Percentiles rank a stretch among this genome's conserved stretches.
phyloP scores from a whole-genome alignment of 495 filamentous ascomycete species.

The Echria macrotheca region DNA sequence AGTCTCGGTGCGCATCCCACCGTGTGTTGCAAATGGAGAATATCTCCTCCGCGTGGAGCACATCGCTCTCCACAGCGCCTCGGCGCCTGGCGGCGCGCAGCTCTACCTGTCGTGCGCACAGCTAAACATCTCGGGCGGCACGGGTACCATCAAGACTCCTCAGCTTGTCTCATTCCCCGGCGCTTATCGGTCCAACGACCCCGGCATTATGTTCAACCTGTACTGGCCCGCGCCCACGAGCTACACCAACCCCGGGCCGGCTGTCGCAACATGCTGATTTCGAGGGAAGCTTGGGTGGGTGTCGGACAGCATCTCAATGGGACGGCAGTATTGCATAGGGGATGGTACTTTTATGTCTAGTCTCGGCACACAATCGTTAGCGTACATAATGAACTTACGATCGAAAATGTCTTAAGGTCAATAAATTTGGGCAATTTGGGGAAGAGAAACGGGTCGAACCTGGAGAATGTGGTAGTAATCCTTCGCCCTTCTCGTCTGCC shows the following conservation, averaged over 20 bases:
- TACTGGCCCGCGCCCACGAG: constrained; percentile 34
- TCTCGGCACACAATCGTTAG: no score
- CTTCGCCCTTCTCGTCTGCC: no score
- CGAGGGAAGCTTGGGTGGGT: no score
- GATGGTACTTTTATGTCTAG: no score
- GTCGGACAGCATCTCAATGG: no score
- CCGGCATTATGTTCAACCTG: constrained; percentile 41
- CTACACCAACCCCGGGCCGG: constrained; percentile 34
- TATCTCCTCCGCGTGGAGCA: constrained; percentile 58
- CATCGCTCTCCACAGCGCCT: constrained; percentile 47
- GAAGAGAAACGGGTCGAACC: no score
- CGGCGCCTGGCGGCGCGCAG: constrained; percentile 44
- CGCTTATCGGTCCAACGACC: constrained; percentile 40
- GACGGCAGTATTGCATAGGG: no score
- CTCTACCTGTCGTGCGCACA: constrained; percentile 49
- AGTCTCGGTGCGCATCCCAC: constrained; percentile 42
- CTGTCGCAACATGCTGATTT: constrained; percentile 24
- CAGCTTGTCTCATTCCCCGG: constrained; percentile 40
- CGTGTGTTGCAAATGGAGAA: constrained; percentile 44
- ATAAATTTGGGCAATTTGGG: no score
- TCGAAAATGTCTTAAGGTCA: no score
- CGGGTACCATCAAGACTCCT: constrained; percentile 25
- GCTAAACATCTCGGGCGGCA: constrained; percentile 37
- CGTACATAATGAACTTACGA: no score
- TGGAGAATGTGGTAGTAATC: no score